These are phyloP conservation scores for Cyberlindnera euphorbiiphila DNA, from an alignment of 805 yeast genomes.

Conservation along the genomic window DNA sequence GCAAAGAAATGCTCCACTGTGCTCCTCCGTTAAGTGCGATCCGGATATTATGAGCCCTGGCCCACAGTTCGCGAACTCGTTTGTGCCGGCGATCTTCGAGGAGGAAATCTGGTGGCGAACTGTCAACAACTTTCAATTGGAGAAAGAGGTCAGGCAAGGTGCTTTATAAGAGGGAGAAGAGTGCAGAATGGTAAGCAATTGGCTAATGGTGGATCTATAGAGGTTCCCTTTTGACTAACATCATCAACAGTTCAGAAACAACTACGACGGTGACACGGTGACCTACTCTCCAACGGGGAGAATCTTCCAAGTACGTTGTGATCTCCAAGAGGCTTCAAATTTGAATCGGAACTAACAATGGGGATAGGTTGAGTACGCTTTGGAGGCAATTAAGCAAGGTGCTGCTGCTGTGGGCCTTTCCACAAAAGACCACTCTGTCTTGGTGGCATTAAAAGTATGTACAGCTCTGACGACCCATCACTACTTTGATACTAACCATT, in stretches of 20 bases:
- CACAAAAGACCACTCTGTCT: slow-evolving; percentile 80
- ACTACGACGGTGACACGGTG: slow-evolving; percentile 97
- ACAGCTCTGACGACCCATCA: too few species aligned
- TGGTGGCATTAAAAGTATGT: slow-evolving; percentile 75
- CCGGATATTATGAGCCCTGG: slow-evolving; percentile 8
- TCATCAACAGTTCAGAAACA: slow-evolving; percentile 75
- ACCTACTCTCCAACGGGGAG: slow-evolving; percentile 96
- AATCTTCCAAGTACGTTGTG: slow-evolving; percentile 59
- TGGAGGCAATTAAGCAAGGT: slow-evolving; percentile 97
- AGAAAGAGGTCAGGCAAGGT: neutral
- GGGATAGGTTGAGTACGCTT: slow-evolving; percentile 64
- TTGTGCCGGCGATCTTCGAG: too few species aligned
- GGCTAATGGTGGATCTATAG: too few species aligned
- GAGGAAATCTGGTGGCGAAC: slow-evolving; percentile 9
- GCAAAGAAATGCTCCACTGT: too few species aligned
- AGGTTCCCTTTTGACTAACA: slow-evolving; percentile 4
- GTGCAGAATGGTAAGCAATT: slow-evolving; percentile 6
- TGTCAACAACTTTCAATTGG: neutral
- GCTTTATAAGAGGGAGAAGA: neutral
- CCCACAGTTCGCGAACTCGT: neutral
- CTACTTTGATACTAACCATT: slow-evolving; percentile 17
- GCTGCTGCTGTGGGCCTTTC: slow-evolving; percentile 94
- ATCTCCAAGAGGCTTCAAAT: neutral
- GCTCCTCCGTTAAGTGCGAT: slow-evolving; percentile 12
- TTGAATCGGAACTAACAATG: slow-evolving; percentile 8